Base-by-base conservation (phyloP, 805 yeast species). In the Candida germanica region DNA sequence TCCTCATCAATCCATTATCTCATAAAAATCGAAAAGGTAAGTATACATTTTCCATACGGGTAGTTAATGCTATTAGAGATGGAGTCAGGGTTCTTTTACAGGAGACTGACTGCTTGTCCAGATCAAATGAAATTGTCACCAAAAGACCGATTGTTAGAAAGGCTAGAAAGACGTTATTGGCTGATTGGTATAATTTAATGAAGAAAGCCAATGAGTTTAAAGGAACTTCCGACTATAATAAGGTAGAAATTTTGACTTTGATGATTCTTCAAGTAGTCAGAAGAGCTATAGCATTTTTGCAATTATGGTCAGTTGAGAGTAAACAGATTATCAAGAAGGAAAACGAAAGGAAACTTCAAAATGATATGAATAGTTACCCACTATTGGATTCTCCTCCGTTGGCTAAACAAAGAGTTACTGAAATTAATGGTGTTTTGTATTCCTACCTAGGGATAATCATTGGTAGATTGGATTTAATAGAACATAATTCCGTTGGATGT, bases 101-200 rank as follows among this genome's bases (percentile, higher is more conserved):
- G 41, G 71, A 74, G 35, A 83, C 91, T 0, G 81, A 80, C 41
- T 83, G 91, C 59, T 72, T 85, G 13, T 83, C 93, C 1, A 65
- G 93, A 46, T 76, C 87, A 1, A 80, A 81, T 45, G 79, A 79
- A 20, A 69, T 83, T 30, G 89, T 85, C 4, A 76, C 79, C 43
- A 70, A 72, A 42, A 71, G 75, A 33, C 80, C 86, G 2, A 54
- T 73, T 3, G 75, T 85, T 11, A 65, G 86, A 38, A 77, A 73
- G 44, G 67, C 79, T 35, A 70, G 95, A 46, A 85, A 85, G 55
- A 69, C 78, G 25, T 58, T 85, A 37, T 67, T 85, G 21, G 82
- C 89, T 2, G 89, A 83, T 52, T 85, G 94, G 95, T 83, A 84
- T 44, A 79, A 78, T 35, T 63, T 85, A 26, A 80, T 83, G 79